A percentile compares a stretch with the other conserved stretches of the same genome.
These are phyloP conservation scores for Henckelia pumila DNA, from an alignment of 257 asterid species.

Conservation along the genomic window DNA sequence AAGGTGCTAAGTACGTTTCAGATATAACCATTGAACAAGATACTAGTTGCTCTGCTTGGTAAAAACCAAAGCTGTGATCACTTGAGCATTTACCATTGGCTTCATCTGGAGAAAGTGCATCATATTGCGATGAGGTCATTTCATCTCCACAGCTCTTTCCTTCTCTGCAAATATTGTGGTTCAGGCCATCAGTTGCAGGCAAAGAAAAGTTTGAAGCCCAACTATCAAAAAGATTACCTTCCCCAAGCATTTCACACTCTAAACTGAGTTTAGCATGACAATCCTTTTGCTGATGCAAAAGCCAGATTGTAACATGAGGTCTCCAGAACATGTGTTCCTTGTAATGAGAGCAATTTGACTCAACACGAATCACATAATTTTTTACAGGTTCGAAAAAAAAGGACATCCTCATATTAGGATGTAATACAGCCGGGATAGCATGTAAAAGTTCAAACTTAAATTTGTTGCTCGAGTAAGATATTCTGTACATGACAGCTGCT, in stretches of 20 bases:
- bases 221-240: slow-evolving; percentile 47
- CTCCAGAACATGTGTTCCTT: slow-evolving; percentile 64
- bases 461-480: slow-evolving; percentile 47
- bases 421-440: slow-evolving; percentile 52
- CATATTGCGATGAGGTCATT: slow-evolving; percentile 22
- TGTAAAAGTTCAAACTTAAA: slow-evolving; percentile 48
- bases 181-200: slow-evolving; percentile 30
- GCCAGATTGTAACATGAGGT: slow-evolving; percentile 78
- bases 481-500: slow-evolving; percentile 56
- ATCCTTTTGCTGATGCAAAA: slow-evolving; percentile 44
- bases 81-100: slow-evolving; percentile 26
- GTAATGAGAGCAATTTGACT: slow-evolving; percentile 58
- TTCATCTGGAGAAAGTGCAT: slow-evolving; percentile 25
- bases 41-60: slow-evolving; percentile 47
- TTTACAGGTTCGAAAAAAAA: slow-evolving; percentile 51
- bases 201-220: slow-evolving; percentile 44
- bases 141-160: slow-evolving; percentile 22
- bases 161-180: slow-evolving; percentile 26
- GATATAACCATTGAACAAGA: slow-evolving; percentile 94
- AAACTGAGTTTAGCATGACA: slow-evolving; percentile 31
- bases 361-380: slow-evolving; percentile 54
- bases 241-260: slow-evolving; percentile 49
- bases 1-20: slow-evolving; percentile 57
- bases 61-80: slow-evolving; percentile 26
- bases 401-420: slow-evolving; percentile 41